Conservation (phyloP, 352 stramenopile species). For the Phytophthora meadii region DNA sequence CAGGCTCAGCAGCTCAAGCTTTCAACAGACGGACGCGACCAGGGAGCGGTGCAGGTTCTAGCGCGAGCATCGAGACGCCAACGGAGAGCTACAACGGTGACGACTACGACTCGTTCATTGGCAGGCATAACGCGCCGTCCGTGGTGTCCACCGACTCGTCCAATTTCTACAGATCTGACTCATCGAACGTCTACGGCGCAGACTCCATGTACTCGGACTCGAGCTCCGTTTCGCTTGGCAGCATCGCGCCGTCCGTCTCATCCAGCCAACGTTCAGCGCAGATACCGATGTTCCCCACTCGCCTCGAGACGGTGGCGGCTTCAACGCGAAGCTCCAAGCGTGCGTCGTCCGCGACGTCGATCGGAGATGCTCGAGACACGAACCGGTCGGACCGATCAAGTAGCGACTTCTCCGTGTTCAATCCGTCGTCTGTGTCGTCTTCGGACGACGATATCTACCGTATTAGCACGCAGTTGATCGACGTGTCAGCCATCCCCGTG, state of each 20-base stretch:
- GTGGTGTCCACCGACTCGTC: constrained; percentile 23
- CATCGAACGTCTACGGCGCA: constrained; percentile 6
- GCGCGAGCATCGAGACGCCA: constrained; percentile 32
- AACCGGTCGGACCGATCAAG: constrained; percentile 38
- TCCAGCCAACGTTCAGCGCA: constrained; percentile 19
- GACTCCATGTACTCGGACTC: constrained; percentile 24
- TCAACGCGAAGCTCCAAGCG: constrained; percentile 21
- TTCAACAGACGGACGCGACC: constrained; percentile 27
- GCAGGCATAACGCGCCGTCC: constrained; percentile 9
- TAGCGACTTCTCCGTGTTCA: constrained; percentile 52
- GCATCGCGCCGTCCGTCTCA: constrained; percentile 20
- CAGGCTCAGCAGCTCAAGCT: constrained; percentile 17
- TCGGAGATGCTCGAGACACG: constrained; percentile 35
- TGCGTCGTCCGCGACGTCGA: constrained; percentile 23
- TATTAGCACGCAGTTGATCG: constrained; percentile 34
- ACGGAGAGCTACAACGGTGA: constrained; percentile 29
- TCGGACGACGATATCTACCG: constrained; percentile 20
- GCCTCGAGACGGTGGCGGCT: constrained; percentile 18
- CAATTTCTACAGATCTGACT: constrained; percentile 8
- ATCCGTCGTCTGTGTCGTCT: constrained; percentile 30
- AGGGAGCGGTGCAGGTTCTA: constrained; percentile 6
- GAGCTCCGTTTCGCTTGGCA: constrained; percentile 30
- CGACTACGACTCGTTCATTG: constrained; percentile 43
- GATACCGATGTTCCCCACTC: constrained; percentile 10
- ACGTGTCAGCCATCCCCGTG: constrained; percentile 25